phyloP scores from a whole-genome alignment of 2,329 filamentous ascomycete genomes.

The Colletotrichum chrysophilum region DNA sequence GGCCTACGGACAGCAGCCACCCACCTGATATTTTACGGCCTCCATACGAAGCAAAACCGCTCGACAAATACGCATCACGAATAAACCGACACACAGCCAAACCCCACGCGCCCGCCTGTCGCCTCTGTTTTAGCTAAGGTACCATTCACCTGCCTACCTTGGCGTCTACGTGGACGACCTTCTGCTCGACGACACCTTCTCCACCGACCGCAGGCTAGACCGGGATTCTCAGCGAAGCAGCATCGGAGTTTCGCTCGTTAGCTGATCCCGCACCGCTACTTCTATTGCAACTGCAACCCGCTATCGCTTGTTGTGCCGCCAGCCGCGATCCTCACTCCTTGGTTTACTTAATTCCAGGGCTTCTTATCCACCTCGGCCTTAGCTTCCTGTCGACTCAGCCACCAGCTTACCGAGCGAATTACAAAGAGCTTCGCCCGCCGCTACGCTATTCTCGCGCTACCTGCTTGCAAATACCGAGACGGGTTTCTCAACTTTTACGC shows the following conservation, averaged over 20 bases:
- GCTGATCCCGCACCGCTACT: neutral
- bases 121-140: neutral
- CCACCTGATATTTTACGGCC: neutral
- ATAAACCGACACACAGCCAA: neutral
- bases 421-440: constrained; percentile 1
- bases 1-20: neutral
- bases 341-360: neutral
- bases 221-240: neutral
- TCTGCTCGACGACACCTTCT: neutral
- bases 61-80: neutral
- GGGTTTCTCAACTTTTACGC: neutral
- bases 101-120: neutral
- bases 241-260: neutral
- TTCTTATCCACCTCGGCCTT: neutral
- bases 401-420: constrained; percentile 14
- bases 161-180: neutral
- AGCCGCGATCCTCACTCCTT: neutral
- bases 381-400: constrained; percentile 9
- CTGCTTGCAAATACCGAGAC: constrained; percentile 14
- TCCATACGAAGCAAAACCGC: neutral
- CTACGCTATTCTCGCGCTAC: constrained; percentile 6
- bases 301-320: neutral
- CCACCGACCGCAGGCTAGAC: constrained; percentile 2
- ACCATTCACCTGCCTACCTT: neutral
- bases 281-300: neutral